A percentile compares a stretch with the other conserved stretches of the same genome.
Evolutionary conservation across 805 yeast species (phyloP).

Genomic region (Starmerella cellae): DNA sequence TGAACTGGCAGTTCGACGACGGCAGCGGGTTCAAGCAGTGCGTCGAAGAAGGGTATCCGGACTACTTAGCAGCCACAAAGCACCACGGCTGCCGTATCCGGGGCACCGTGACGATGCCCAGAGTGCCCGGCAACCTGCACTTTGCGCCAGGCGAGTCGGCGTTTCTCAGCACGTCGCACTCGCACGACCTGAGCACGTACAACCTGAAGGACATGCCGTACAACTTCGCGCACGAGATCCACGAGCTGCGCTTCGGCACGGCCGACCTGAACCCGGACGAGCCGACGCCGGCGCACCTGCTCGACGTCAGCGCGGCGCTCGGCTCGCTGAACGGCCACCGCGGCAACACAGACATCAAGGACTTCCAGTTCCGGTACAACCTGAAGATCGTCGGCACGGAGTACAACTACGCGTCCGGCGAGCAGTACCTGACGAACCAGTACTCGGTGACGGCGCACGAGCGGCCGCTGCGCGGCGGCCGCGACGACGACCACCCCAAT

Average conservation of each 20-base stretch:
- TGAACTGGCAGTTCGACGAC: slow-evolving; percentile 81
- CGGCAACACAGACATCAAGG: slow-evolving; percentile 36
- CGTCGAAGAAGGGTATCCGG: slow-evolving; percentile 74
- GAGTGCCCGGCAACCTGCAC: slow-evolving; percentile 83
- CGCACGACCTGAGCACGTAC: slow-evolving; percentile 74
- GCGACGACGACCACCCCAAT: slow-evolving; percentile 82
- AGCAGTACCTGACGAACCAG: slow-evolving; percentile 64
- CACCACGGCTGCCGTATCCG: slow-evolving; percentile 78
- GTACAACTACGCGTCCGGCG: slow-evolving; percentile 51
- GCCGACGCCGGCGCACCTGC: slow-evolving; percentile 34
- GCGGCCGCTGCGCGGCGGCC: slow-evolving; percentile 73
- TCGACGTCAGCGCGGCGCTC: neutral
- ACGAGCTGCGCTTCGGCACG: slow-evolving; percentile 75
- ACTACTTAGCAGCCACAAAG: slow-evolving; percentile 42
- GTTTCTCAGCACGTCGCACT: slow-evolving; percentile 43
- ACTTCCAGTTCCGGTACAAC: slow-evolving; percentile 60
- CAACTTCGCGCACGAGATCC: slow-evolving; percentile 62
- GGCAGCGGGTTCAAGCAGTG: slow-evolving; percentile 83
- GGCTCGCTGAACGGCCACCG: slow-evolving; percentile 20
- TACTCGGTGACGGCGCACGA: slow-evolving; percentile 81
- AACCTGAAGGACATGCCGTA: slow-evolving; percentile 41
- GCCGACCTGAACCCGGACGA: slow-evolving; percentile 28
- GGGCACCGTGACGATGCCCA: slow-evolving; percentile 67
- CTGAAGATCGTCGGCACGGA: slow-evolving; percentile 84
- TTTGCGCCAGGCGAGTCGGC: slow-evolving; percentile 88